Evolutionary conservation across 176 grass and related monocot genomes (phyloP).

Genomic region (Phragmites australis): DNA sequence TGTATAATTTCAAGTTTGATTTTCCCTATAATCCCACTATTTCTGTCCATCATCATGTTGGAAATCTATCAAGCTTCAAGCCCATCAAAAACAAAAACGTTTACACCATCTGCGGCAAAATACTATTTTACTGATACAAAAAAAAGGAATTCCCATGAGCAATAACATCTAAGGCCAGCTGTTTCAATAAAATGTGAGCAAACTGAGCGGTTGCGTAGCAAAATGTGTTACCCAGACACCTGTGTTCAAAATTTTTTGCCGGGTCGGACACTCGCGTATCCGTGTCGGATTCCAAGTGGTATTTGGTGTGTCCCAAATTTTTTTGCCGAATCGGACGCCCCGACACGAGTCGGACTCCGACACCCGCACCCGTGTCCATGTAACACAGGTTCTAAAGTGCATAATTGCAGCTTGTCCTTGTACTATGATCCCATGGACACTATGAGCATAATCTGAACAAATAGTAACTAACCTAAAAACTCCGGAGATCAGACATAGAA

Average conservation of each 20-base stretch:
- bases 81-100: neutral
- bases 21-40: neutral
- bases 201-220: neutral
- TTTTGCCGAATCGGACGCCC: no score
- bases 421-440: neutral
- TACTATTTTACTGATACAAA: neutral
- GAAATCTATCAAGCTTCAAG: neutral
- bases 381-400: neutral
- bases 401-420: neutral
- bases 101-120: neutral
- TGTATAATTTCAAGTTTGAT: neutral
- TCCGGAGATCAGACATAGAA: slow-evolving; percentile 84
- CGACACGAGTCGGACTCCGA: no score
- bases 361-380: no score
- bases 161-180: neutral
- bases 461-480: slow-evolving; percentile 77
- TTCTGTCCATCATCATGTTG: neutral
- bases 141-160: neutral
- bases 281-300: no score
- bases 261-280: no score
- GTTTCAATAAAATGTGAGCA: neutral
- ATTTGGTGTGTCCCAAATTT: no score
- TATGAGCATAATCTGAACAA: neutral
- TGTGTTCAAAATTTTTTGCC: no score
- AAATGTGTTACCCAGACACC: no score